Evolutionary conservation across 2,329 filamentous ascomycete genomes (phyloP), one percentile per base, ranked within the genome.

Genomic region (Ascochyta fabae): DNA sequence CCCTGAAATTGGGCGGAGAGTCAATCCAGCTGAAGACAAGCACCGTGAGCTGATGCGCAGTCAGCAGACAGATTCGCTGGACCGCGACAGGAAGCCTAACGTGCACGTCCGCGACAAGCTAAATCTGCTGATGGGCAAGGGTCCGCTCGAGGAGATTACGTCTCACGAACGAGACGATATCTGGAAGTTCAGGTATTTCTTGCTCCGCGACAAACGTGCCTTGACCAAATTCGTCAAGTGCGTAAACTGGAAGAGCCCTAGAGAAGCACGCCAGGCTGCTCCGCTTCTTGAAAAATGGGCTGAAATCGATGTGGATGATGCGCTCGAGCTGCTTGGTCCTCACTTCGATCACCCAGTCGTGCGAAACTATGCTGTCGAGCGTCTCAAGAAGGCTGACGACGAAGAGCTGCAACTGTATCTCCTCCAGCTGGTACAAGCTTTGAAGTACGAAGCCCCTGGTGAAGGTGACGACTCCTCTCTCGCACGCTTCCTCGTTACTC

Each of bases 201-300:
- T 99, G 22, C 95, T 93, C 1, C 85, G 92, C 53, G 93, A 99
- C 73, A 99, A 99, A 65, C 73, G 79, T 51, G 80, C 94, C 2
- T 81, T 98, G 54, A 99, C 94, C 31, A 99, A 99, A 69, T 96
- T 99, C 66, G 92, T 98, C 73, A 99, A 98, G 75, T 97, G 94
- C 0, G 94, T 97, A 35, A 93, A 96, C 64, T 99, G 95, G 94
- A 86, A 86, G 45, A 94, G 96, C 73, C 84, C 86, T 42, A 86
- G 87, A 58, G 94, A 99, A 80, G 88, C 90, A 4, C 88, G 90
- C 56, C 92, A 97, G 78, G 93, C 94, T 6, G 90, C 95, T 23
- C 91, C 96, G 58, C 86, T 99, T 4, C 83, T 99, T 16, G 87
- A 89, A 0, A 94, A 93, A 66, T 99, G 95, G 95, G 96, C 91